Conservation (phyloP, 306 rosid genomes). For the Corylus heterophylla region DNA sequence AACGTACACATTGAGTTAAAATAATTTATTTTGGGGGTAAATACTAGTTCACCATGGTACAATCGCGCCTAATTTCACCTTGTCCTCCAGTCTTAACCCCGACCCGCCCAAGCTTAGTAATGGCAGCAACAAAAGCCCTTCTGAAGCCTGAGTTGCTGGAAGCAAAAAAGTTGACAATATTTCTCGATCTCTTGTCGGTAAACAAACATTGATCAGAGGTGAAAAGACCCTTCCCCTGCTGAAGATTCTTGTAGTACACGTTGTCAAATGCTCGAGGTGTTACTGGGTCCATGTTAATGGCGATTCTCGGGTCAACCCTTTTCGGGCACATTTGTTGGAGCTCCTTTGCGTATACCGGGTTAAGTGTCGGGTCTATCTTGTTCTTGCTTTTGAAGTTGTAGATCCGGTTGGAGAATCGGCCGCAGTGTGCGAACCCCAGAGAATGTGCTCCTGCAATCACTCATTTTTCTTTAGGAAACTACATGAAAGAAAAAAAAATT, state of each 20-base stretch:
- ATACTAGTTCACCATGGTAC: constrained; percentile 47
- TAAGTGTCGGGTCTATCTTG: constrained; percentile 65
- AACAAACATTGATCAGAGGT: constrained; percentile 76
- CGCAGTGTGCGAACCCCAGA: constrained; percentile 82
- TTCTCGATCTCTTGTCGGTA: constrained; percentile 53
- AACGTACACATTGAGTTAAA: neutral
- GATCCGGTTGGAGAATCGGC: constrained; percentile 47
- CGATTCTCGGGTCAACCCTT: constrained; percentile 58
- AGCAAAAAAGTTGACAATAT: constrained; percentile 67
- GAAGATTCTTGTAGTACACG: constrained; percentile 73
- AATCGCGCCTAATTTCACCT: constrained; percentile 69
- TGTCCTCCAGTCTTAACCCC: constrained; percentile 57
- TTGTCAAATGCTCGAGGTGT: constrained; percentile 66
- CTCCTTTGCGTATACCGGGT: constrained; percentile 47
- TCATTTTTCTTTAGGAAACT: neutral
- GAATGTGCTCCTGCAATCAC: constrained; percentile 73
- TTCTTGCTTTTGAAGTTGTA: constrained; percentile 54
- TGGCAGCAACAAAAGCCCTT: constrained; percentile 64
- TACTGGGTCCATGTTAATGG: constrained; percentile 57
- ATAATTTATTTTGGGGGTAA: neutral
- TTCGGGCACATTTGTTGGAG: constrained; percentile 57
- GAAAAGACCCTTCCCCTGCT: constrained; percentile 71
- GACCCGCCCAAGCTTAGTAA: constrained; percentile 67
- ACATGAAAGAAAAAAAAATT: too few species aligned
- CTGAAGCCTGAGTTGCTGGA: constrained; percentile 59